Percentiles rank a stretch among this genome's conserved stretches.
phyloP scores from a whole-genome alignment of 1,139 yeast genomes.

The Debaryomyces fabryi region DNA sequence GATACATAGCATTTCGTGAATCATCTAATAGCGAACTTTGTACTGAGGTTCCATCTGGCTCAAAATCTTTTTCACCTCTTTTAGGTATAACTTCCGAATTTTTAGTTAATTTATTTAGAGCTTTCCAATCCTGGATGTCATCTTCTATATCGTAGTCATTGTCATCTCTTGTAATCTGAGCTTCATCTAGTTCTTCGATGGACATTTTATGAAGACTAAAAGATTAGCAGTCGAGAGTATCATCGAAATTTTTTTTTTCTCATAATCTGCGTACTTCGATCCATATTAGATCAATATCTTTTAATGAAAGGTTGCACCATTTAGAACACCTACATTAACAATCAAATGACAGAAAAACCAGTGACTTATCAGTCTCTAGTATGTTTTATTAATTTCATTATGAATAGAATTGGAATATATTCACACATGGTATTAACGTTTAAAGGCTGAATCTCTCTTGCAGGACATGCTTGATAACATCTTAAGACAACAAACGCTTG shows the following conservation, averaged over 20 bases:
- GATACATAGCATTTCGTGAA: constrained; percentile 73
- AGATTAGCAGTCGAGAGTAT: neutral
- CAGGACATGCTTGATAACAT: constrained; percentile 40
- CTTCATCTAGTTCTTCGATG: constrained; percentile 6
- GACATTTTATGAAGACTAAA: neutral
- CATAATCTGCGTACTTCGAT: neutral
- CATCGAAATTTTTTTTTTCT: constrained; percentile 5
- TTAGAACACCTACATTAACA: neutral
- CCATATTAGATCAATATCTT: constrained; percentile 1
- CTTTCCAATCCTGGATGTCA: constrained; percentile 72
- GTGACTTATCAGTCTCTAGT: constrained; percentile 20
- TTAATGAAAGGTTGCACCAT: neutral
- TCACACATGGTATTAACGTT: constrained; percentile 11
- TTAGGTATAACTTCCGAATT: constrained; percentile 45
- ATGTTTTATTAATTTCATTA: constrained; percentile 11
- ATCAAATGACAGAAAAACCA: constrained; percentile 17
- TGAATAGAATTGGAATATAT: neutral
- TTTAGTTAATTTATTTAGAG: constrained; percentile 31
- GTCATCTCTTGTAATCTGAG: constrained; percentile 5
- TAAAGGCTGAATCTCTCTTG: constrained; percentile 33
- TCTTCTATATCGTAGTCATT: constrained; percentile 51
- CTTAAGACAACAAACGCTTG: constrained; percentile 37
- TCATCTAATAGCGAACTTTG: constrained; percentile 56
- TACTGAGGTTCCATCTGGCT: constrained; percentile 73
- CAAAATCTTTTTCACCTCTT: constrained; percentile 86